phyloP scores from a whole-genome alignment of 768 basidiomycete species.

The Galerina sulciceps region DNA sequence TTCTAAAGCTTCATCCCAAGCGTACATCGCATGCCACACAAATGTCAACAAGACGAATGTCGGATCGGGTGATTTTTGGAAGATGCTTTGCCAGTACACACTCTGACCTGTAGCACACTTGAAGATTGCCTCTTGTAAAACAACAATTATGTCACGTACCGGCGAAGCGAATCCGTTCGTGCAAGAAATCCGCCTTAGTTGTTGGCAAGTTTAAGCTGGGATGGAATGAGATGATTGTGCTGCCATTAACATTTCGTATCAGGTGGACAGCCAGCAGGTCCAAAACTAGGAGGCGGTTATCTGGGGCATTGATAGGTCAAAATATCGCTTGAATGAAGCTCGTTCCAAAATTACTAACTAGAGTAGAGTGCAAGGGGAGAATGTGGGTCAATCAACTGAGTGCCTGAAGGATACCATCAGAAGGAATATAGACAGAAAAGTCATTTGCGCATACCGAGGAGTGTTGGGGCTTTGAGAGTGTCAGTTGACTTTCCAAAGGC shows the following conservation, averaged over 20 bases:
- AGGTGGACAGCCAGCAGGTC: conserved; percentile 55
- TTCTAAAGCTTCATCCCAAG: conserved; percentile 65
- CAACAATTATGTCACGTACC: conserved; percentile 25
- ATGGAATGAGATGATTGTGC: conserved; percentile 56
- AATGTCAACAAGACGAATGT: conserved; percentile 58
- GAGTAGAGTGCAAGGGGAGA: conserved; percentile 40
- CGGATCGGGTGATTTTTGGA: conserved; percentile 49
- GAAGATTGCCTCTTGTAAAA: neutral
- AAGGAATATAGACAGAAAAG: neutral
- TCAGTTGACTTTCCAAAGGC: conserved; percentile 15
- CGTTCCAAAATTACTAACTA: conserved; percentile 22
- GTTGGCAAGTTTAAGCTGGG: conserved; percentile 40
- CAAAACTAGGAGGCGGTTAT: conserved; percentile 39
- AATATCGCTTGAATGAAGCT: neutral
- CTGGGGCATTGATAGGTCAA: conserved; percentile 13
- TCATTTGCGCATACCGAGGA: conserved; percentile 1
- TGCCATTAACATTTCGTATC: conserved; percentile 45
- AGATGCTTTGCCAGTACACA: conserved; percentile 51
- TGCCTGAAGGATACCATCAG: conserved; percentile 5
- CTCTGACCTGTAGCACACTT: conserved; percentile 34
- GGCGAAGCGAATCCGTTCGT: conserved; percentile 52
- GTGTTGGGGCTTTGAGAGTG: conserved; percentile 15
- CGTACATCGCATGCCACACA: conserved; percentile 65
- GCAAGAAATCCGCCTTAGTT: conserved; percentile 45
- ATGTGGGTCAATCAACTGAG: conserved; percentile 42